phyloP scores from a whole-genome alignment of 371 early-diverging fungal species.

The Zychaea mexicana region DNA sequence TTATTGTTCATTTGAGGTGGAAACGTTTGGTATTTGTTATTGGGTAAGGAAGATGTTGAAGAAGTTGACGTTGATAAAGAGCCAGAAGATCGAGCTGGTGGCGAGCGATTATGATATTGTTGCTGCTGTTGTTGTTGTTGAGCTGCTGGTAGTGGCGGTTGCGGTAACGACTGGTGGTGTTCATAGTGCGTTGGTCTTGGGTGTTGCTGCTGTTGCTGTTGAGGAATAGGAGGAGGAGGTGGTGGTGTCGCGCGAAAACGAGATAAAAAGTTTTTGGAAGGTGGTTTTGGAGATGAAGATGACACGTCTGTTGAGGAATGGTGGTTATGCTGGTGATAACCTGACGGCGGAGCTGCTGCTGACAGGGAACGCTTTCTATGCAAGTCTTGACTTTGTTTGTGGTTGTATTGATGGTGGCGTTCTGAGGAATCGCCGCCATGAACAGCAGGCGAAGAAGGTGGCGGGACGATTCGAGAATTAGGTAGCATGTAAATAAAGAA shows the following conservation, averaged over 20 bases:
- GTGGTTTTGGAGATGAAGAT: background rate
- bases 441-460: conserved; percentile 5
- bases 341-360: conserved; percentile 2
- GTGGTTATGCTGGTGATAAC: background rate
- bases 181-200: background rate
- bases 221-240: background rate
- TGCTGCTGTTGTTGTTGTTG: background rate
- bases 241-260: conserved; percentile 2
- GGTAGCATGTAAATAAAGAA: conserved; percentile 23
- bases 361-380: conserved; percentile 8
- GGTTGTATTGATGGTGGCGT: background rate
- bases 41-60: background rate
- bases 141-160: background rate
- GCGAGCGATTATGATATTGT: background rate
- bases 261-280: conserved; percentile 1
- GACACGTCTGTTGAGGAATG: background rate
- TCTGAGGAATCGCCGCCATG: background rate
- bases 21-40: background rate
- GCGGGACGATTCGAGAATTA: conserved; percentile 23
- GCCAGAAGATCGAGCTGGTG: background rate
- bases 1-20: background rate
- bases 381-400: background rate
- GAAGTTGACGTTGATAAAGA: background rate
- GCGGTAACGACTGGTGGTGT: too few species aligned
- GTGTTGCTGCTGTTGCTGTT: conserved; percentile 10